These are phyloP conservation scores for Cercospora berteroae DNA, from an alignment of 2,329 filamentous ascomycete genomes.

Conservation along the genomic window DNA sequence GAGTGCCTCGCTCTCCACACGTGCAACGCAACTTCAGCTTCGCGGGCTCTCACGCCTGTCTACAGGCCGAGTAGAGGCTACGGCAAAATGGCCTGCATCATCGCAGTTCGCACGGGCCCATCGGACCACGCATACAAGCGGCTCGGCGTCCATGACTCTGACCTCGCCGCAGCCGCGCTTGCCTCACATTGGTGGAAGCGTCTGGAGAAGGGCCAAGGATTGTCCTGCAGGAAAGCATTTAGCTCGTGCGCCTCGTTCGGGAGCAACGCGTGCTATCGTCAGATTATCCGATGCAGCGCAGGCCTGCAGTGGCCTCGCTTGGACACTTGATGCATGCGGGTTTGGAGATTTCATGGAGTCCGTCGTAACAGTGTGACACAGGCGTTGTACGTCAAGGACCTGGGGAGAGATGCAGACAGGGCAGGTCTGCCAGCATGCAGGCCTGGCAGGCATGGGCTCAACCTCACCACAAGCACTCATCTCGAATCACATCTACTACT, in stretches of 20 bases:
- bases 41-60: neutral
- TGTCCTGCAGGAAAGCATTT: slow-evolving; percentile 1
- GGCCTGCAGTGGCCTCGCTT: slow-evolving; percentile 13
- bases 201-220: slow-evolving; percentile 3
- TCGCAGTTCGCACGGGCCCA: neutral
- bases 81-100: neutral
- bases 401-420: neutral
- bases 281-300: slow-evolving; percentile 8
- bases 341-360: slow-evolving; percentile 7
- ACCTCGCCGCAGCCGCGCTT: slow-evolving; percentile 8
- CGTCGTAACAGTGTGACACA: slow-evolving; percentile 5
- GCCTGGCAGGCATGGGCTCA: neutral
- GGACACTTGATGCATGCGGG: slow-evolving; percentile 4
- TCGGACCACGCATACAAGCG: slow-evolving; percentile 5
- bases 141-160: slow-evolving; percentile 12
- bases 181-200: neutral
- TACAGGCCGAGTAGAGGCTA: neutral
- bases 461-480: neutral
- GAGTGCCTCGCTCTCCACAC: neutral
- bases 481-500: neutral
- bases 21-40: neutral
- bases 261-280: slow-evolving; percentile 15
- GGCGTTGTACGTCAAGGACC: neutral
- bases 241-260: slow-evolving; percentile 13
- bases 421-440: neutral